Conservation (phyloP, 1,284 basidiomycete species). For the Schizophyllum amplum region DNA sequence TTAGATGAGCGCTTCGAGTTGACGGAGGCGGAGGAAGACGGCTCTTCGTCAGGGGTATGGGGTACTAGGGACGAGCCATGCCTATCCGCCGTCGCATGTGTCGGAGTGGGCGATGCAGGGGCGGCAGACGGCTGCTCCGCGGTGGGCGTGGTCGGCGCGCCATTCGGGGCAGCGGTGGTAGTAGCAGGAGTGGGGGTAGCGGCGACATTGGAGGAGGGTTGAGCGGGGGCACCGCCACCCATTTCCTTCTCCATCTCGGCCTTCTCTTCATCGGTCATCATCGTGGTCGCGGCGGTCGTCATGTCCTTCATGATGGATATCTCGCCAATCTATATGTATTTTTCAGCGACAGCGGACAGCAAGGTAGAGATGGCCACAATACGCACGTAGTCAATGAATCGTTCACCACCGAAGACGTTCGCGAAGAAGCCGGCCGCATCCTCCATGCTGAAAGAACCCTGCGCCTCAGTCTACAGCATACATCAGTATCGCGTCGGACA, state of each 20-base stretch:
- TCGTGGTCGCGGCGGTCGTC: slow-evolving; percentile 70
- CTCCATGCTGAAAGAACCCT: slow-evolving; percentile 63
- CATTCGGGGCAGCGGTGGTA: not conserved
- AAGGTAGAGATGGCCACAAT: not conserved
- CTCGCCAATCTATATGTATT: slow-evolving; percentile 68
- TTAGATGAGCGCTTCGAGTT: slow-evolving; percentile 33
- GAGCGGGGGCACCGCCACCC: slow-evolving; percentile 37
- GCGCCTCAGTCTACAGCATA: slow-evolving; percentile 51
- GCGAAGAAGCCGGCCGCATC: slow-evolving; percentile 90
- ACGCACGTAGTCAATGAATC: slow-evolving; percentile 79
- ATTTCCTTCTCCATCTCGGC: slow-evolving; percentile 75
- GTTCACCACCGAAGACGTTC: slow-evolving; percentile 86
- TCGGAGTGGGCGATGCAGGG: slow-evolving; percentile 11
- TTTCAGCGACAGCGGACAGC: not conserved
- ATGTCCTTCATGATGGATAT: slow-evolving; percentile 91
- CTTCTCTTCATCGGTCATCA: slow-evolving; percentile 89
- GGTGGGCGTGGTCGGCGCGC: slow-evolving; percentile 11
- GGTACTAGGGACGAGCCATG: slow-evolving; percentile 11
- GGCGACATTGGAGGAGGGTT: slow-evolving; percentile 4
- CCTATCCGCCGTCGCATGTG: slow-evolving; percentile 6
- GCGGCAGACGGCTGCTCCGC: not conserved
- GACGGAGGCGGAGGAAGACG: slow-evolving; percentile 18
- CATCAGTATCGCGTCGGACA: slow-evolving; percentile 5
- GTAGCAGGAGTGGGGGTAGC: slow-evolving; percentile 5
- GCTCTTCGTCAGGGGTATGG: slow-evolving; percentile 11